Base-by-base conservation (phyloP, 163 green algal species). In the Scenedesmus sp. region DNA sequence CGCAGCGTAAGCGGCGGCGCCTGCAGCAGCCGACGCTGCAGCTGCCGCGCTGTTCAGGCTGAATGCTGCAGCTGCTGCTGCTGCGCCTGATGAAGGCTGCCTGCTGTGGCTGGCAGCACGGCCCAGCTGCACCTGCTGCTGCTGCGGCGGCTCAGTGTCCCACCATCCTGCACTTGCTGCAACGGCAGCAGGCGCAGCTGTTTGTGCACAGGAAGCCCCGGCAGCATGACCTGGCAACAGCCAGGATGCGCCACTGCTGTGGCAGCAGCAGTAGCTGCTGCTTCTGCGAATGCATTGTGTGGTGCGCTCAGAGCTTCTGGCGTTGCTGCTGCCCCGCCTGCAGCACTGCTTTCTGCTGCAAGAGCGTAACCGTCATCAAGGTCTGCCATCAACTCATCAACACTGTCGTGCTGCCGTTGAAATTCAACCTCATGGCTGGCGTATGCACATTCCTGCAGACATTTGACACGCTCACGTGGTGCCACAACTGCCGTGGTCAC, bases 61-160 rank as follows among this genome's bases (percentile, higher is more conserved):
- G 43, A 87, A 40, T 87, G 81, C 79, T 44, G 43, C 79, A 53
- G 43, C 79, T 68, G 79, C 82, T 79, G 82, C 18, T 56, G 82
- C 56, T 42, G 53, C 49, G 35, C 49, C 20, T 80, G 26, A 26
- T 22, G 53, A 70, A 24, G 35, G 35, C 56, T 88, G 82, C 35
- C 6, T 26, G 20, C 30, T 37, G 5, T 40, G 59, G 59, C 59
- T 72, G 33, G 59, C 59, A 33, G 24, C 59, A 72, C 59, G 59
- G 10, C 3, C 20, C 15, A 80, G 35, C 35, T 88, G 35, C 35
- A 26, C 73, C 37, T 82, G 73, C 73, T 80, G 42, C 20, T 30
- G 24, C 53, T 79, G 82, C 26, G 43, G 82, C 65, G 49, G 82
- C 33, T 46, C 20, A 42, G 24, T 13, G 35, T 42, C 35, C 56